These are phyloP conservation scores for Rheum nobile DNA, from an alignment of 148 eudicot genomes.

Conservation along the genomic window DNA sequence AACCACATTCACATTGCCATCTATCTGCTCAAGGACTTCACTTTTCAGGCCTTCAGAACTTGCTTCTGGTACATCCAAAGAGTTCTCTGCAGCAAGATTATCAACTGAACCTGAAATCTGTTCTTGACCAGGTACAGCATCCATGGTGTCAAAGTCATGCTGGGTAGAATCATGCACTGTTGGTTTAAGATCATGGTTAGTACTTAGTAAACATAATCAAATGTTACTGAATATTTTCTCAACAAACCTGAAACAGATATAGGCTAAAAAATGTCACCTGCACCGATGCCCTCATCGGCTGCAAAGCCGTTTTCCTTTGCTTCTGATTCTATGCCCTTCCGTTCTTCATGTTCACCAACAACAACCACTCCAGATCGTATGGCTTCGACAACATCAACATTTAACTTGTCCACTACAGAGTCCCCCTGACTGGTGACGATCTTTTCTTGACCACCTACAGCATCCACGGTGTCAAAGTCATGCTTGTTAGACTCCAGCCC, in stretches of 20 bases:
- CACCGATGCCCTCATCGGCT: neutral
- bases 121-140: neutral
- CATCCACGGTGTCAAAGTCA: slow-evolving; percentile 2
- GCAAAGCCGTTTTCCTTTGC: neutral
- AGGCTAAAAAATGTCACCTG: neutral
- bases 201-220: neutral
- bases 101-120: slow-evolving; percentile 11
- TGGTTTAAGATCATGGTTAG: neutral
- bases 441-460: slow-evolving; percentile 9
- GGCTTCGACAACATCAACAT: slow-evolving; percentile 25
- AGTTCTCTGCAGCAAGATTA: neutral
- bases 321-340: neutral
- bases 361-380: neutral
- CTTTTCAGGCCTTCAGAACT: neutral
- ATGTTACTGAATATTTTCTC: neutral
- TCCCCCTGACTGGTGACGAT: slow-evolving; percentile 23
- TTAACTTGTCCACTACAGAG: slow-evolving; percentile 29
- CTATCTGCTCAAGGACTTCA: slow-evolving; percentile 8
- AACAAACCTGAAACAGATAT: neutral
- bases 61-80: neutral
- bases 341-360: neutral
- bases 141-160: neutral
- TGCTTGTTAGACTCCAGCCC: slow-evolving; percentile 12
- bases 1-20: slow-evolving; percentile 11
- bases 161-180: neutral